A percentile compares a stretch with the other conserved stretches of the same genome.
Conservation (phyloP, 805 yeast genomes). For the Kluyveromyces starmeri region DNA sequence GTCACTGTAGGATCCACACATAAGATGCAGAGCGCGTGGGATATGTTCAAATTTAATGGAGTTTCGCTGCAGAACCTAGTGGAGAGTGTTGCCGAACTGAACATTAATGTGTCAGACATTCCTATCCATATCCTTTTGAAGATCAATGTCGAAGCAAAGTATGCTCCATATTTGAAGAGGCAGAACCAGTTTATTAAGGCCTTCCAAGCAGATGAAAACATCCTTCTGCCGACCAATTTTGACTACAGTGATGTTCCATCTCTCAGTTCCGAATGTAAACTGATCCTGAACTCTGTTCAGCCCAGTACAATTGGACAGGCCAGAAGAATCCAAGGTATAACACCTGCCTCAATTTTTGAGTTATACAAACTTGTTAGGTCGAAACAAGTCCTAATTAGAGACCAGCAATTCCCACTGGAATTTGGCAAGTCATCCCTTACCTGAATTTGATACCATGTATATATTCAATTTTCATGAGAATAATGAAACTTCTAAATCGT, state of each 20-base stretch:
- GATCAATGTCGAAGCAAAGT: constrained; percentile 70
- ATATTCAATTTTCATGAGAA: constrained; percentile 7
- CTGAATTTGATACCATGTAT: not conserved
- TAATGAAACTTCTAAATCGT: constrained; percentile 16
- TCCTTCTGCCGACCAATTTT: constrained; percentile 59
- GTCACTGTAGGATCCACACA: constrained; percentile 46
- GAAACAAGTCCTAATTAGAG: constrained; percentile 19
- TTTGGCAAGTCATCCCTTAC: too few relatives aligned
- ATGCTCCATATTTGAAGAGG: constrained; percentile 68
- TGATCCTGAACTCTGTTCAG: constrained; percentile 58
- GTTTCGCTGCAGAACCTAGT: constrained; percentile 23
- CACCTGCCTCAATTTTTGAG: constrained; percentile 87
- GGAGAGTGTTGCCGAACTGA: constrained; percentile 31
- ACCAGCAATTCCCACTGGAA: too few relatives aligned
- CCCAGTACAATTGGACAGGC: constrained; percentile 95
- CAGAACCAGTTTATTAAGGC: constrained; percentile 67
- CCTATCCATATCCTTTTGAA: constrained; percentile 45
- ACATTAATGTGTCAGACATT: constrained; percentile 20
- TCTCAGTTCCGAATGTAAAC: constrained; percentile 69
- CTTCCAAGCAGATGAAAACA: constrained; percentile 72
- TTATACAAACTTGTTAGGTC: constrained; percentile 45
- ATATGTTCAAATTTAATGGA: constrained; percentile 52
- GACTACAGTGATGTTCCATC: constrained; percentile 53
- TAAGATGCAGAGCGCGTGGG: constrained; percentile 55
- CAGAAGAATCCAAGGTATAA: constrained; percentile 85